Evolutionary conservation across 257 asterid genomes (phyloP), one percentile per base, ranked within the genome.

Genomic region (Plantago elongata): DNA sequence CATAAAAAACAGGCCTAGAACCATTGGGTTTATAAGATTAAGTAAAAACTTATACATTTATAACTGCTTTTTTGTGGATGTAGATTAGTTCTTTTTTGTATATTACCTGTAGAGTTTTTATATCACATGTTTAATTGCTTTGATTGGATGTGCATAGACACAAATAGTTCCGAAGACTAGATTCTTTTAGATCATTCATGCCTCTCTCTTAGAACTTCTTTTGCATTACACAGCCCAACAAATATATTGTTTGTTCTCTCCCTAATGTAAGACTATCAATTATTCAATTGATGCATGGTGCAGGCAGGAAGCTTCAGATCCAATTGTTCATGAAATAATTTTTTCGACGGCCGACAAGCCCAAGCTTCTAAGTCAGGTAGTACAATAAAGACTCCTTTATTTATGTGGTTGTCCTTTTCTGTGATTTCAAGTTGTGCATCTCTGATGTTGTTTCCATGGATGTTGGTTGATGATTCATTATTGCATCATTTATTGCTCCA

Each of bases 311-410:
- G 77, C 79, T 64, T 61, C 78, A n/a, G 62, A 56, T 64, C 14
- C 72, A 48, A 90, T 83, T 51, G 63, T 80, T 62, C 91, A 88
- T 71, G 95, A 91, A 83, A 75, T 91, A 45, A 86, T 88, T 54
- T 88, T 91, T 84, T 88, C 98, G 42, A 82, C 98, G 51, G 57
- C 68, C 63, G 95, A 91, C 88, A 88, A 88, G 83, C 96, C 96
- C 40, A 91, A 86, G 81, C 96, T 88, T 75, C 94, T 91, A 56
- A 88, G 95, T 68, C 88, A 91, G 98, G 95, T 91, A 78, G 71
- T 65, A 22, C 18, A 12, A 70, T 60, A 59, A 59, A 69, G 27
- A 61, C 54, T 63, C 47, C 46, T 45, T 69, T 61, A 45, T 22
- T 69, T 60, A 61, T 17, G 51, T 59, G 30, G 51, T 5, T 57